A percentile compares a stretch with the other conserved stretches of the same genome.
phyloP scores from a whole-genome alignment of 2,329 filamentous ascomycete genomes.

The Colletotrichum aenigma region DNA sequence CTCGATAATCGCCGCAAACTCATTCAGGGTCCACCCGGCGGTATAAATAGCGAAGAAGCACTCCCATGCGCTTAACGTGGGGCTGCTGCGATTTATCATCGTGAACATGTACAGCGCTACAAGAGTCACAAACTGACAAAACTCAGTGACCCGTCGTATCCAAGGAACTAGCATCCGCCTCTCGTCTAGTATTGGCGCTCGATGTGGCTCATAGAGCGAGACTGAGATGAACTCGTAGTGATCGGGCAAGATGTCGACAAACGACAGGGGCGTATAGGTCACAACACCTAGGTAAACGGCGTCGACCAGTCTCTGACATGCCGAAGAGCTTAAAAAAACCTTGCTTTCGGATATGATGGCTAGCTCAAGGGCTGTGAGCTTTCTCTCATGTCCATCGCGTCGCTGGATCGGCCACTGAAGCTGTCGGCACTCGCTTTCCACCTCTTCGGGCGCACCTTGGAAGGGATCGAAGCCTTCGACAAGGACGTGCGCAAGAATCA shows the following conservation, averaged over 20 bases:
- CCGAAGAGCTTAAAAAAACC: constrained; percentile 67
- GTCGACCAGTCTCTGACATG: constrained; percentile 72
- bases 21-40: constrained; percentile 70
- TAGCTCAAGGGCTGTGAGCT: constrained; percentile 72
- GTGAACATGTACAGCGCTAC: constrained; percentile 66
- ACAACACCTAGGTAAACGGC: constrained; percentile 72
- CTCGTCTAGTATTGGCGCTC: constrained; percentile 71
- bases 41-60: constrained; percentile 67
- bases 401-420: constrained; percentile 44
- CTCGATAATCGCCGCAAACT: constrained; percentile 68
- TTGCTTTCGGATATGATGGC: constrained; percentile 76
- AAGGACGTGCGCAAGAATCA: constrained; percentile 70
- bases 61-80: constrained; percentile 55
- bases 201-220: constrained; percentile 70
- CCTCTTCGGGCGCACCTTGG: constrained; percentile 67
- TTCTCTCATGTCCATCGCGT: constrained; percentile 48
- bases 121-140: constrained; percentile 67
- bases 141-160: constrained; percentile 70
- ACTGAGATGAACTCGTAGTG: constrained; percentile 75
- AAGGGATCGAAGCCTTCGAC: constrained; percentile 76
- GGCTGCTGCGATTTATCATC: constrained; percentile 61
- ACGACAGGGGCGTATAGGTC: constrained; percentile 73
- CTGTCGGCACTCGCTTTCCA: constrained; percentile 38
- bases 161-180: constrained; percentile 74
- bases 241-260: constrained; percentile 75